These are phyloP conservation scores for Waltiozyma sp. DNA, from an alignment of 1,139 yeast genomes.

Conservation along the genomic window DNA sequence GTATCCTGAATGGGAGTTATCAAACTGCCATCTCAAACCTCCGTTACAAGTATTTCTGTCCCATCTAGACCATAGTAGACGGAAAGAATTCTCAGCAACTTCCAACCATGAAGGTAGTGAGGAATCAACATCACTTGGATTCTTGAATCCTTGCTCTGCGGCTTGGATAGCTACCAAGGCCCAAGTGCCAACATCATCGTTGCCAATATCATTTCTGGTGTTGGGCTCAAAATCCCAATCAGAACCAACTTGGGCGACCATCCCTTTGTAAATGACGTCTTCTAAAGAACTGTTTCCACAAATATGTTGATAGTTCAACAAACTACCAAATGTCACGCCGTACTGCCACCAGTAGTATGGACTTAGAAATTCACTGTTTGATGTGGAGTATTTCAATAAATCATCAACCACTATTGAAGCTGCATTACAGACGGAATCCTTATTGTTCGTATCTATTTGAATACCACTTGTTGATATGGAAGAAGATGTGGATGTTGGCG, in stretches of 20 bases:
- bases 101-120: constrained; percentile 51
- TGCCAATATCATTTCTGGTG: constrained; percentile 75
- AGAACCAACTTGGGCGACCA: constrained; percentile 56
- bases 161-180: constrained; percentile 78
- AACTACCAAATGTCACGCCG: constrained; percentile 77
- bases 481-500: not conserved
- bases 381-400: constrained; percentile 62
- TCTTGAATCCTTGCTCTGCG: constrained; percentile 38
- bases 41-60: constrained; percentile 55
- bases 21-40: constrained; percentile 82
- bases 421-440: constrained; percentile 31
- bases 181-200: constrained; percentile 92
- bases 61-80: constrained; percentile 71
- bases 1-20: constrained; percentile 66
- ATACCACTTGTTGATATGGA: not conserved
- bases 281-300: constrained; percentile 55
- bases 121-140: constrained; percentile 8
- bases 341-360: constrained; percentile 96
- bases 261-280: constrained; percentile 41
- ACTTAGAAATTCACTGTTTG: constrained; percentile 58
- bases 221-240: constrained; percentile 63
- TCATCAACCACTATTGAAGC: constrained; percentile 51
- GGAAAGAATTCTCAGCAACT: constrained; percentile 65
- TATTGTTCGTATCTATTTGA: not conserved
- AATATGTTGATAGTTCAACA: constrained; percentile 56